phyloP scores from a whole-genome alignment of 192 early-diverging fungal genomes.

The Pilobolus umbonatus region DNA sequence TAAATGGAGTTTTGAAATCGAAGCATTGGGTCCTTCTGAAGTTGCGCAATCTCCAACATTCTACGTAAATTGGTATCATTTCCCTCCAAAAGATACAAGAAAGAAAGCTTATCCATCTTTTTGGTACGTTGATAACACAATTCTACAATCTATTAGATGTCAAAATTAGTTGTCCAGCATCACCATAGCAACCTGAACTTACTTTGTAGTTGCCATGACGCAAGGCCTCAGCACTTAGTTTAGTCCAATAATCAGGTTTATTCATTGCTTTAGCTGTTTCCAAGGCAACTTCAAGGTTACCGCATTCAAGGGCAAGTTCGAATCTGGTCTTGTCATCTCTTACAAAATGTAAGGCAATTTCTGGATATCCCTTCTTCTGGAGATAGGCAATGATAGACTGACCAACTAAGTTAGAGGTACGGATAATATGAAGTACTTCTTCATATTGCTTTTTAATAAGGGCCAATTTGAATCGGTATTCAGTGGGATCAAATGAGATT shows the following conservation, averaged over 20 bases:
- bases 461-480: conserved; percentile 97
- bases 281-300: conserved; percentile 91
- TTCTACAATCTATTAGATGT: conserved; percentile 65
- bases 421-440: conserved; percentile 94
- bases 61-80: conserved; percentile 87
- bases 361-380: conserved; percentile 99
- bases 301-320: conserved; percentile 95
- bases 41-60: conserved; percentile 93
- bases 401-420: conserved; percentile 92
- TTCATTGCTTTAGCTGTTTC: conserved; percentile 93
- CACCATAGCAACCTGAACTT: conserved; percentile 2
- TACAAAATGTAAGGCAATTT: conserved; percentile 98
- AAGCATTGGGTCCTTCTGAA: conserved; percentile 79
- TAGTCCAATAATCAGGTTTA: conserved; percentile 84
- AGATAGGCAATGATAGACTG: conserved; percentile 99
- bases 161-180: not conserved
- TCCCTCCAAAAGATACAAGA: conserved; percentile 92
- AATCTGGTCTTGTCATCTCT: conserved; percentile 94
- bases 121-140: conserved; percentile 87
- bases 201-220: conserved; percentile 86
- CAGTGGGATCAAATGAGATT: conserved; percentile 94
- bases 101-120: conserved; percentile 90
- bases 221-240: conserved; percentile 84
- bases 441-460: conserved; percentile 90
- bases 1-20: conserved; percentile 92